A percentile compares a stretch with the other conserved stretches of the same genome.
phyloP scores from a whole-genome alignment of 2,329 filamentous ascomycete genomes.

The Trichophaea hybrida region DNA sequence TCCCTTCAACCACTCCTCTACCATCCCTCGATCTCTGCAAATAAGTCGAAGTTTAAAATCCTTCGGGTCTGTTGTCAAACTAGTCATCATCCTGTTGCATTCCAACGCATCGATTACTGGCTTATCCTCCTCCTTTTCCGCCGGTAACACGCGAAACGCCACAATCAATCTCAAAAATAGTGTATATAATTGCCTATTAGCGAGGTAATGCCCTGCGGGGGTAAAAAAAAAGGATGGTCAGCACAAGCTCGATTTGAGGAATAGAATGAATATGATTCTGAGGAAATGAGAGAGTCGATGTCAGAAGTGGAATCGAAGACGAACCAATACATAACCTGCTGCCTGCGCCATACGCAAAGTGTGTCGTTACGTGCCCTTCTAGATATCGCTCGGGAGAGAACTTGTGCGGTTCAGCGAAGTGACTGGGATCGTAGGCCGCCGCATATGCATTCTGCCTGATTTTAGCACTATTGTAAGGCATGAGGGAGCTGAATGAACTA shows the following conservation, averaged over 20 bases:
- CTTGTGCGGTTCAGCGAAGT: slow-evolving; percentile 63
- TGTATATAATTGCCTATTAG: slow-evolving; percentile 48
- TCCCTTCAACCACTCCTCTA: slow-evolving; percentile 1
- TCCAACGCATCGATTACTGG: slow-evolving; percentile 35
- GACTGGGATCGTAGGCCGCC: slow-evolving; percentile 54
- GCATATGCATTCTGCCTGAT: slow-evolving; percentile 72
- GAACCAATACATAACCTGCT: slow-evolving; percentile 50
- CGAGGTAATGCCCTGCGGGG: slow-evolving; percentile 33
- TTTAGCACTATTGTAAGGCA: neutral
- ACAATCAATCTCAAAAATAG: slow-evolving; percentile 45
- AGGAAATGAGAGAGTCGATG: no score
- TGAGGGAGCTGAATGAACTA: neutral
- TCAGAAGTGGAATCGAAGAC: slow-evolving; percentile 23
- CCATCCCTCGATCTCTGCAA: neutral
- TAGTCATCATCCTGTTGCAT: neutral
- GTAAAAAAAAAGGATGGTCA: no score
- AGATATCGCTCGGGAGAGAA: slow-evolving; percentile 39
- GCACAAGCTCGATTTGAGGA: no score
- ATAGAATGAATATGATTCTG: no score
- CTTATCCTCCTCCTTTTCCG: slow-evolving; percentile 35
- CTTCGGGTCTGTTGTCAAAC: neutral
- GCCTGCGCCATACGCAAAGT: slow-evolving; percentile 49
- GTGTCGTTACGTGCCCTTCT: slow-evolving; percentile 37
- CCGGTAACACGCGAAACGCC: slow-evolving; percentile 42
- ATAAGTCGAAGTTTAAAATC: slow-evolving; percentile 1